These are phyloP conservation scores for Vigna nakashimae DNA, from an alignment of 306 rosid species.

Conservation along the genomic window DNA sequence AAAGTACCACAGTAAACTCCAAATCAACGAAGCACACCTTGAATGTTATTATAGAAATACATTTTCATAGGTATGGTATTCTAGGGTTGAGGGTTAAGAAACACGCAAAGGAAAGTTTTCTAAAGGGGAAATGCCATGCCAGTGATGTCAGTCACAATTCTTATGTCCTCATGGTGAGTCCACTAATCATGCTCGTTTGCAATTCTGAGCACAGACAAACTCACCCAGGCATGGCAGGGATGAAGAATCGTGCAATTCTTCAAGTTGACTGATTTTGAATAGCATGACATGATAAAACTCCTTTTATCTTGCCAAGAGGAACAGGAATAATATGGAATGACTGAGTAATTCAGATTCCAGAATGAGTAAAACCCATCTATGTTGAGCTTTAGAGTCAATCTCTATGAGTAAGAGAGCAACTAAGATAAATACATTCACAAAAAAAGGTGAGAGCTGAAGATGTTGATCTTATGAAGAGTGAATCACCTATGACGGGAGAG, in stretches of 20 bases:
- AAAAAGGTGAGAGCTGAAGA: conserved; percentile 8
- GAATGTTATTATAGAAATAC: not conserved
- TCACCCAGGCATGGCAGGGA: too few relatives aligned
- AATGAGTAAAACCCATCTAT: not conserved
- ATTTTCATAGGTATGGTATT: conserved; percentile 19
- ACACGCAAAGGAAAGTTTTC: conserved; percentile 22
- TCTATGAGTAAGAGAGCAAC: not conserved
- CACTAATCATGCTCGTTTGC: too few relatives aligned
- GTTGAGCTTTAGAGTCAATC: not conserved
- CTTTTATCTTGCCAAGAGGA: conserved; percentile 4
- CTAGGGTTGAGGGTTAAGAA: conserved; percentile 31
- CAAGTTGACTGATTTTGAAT: too few relatives aligned
- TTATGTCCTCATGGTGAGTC: too few relatives aligned
- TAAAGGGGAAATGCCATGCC: not conserved
- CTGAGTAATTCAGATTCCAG: not conserved
- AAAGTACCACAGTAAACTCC: not conserved
- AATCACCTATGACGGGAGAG: conserved; percentile 64
- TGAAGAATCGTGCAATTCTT: too few relatives aligned
- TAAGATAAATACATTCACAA: conserved; percentile 21
- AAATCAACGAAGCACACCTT: not conserved
- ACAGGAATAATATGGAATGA: conserved; percentile 5
- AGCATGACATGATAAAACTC: not conserved
- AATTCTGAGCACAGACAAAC: too few relatives aligned
- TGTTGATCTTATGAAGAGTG: conserved; percentile 22
- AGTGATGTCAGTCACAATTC: not conserved